phyloP scores from a whole-genome alignment of 148 eudicot genomes.

The Agrostemma githago region DNA sequence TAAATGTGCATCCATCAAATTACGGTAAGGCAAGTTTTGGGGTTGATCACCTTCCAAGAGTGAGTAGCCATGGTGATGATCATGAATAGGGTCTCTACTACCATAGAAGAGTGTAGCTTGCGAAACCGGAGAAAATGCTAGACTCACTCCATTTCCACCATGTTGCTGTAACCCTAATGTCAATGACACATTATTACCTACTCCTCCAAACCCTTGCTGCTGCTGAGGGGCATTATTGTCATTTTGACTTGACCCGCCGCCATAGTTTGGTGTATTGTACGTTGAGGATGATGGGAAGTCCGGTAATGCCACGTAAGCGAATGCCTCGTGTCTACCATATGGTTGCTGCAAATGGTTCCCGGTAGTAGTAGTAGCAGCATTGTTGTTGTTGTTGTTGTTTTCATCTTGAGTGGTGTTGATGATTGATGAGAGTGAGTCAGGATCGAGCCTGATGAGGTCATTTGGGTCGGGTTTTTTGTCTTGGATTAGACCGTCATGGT shows the following conservation, averaged over 20 bases:
- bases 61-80: slow-evolving; percentile 52
- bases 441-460: slow-evolving; percentile 55
- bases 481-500: slow-evolving; percentile 28
- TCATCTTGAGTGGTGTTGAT: slow-evolving; percentile 32
- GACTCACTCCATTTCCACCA: slow-evolving; percentile 61
- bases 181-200: slow-evolving; percentile 50
- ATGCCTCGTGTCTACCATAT: slow-evolving; percentile 44
- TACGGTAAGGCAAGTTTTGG: slow-evolving; percentile 78
- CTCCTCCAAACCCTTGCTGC: slow-evolving; percentile 34
- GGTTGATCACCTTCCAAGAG: slow-evolving; percentile 60
- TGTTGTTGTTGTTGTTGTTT: background rate
- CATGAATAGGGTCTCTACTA: slow-evolving; percentile 54
- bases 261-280: slow-evolving; percentile 38
- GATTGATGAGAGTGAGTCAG: slow-evolving; percentile 64
- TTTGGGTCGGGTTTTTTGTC: slow-evolving; percentile 69
- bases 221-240: slow-evolving; percentile 27
- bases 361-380: background rate
- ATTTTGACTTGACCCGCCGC: slow-evolving; percentile 16
- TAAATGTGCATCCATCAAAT: slow-evolving; percentile 88
- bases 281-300: slow-evolving; percentile 52
- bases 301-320: slow-evolving; percentile 43
- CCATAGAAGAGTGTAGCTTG: slow-evolving; percentile 58
- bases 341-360: slow-evolving; percentile 21
- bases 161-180: slow-evolving; percentile 89
- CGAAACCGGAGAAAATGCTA: slow-evolving; percentile 45